Conservation (phyloP, 2,329 filamentous ascomycete genomes). For the Colletotrichum costaricense region DNA sequence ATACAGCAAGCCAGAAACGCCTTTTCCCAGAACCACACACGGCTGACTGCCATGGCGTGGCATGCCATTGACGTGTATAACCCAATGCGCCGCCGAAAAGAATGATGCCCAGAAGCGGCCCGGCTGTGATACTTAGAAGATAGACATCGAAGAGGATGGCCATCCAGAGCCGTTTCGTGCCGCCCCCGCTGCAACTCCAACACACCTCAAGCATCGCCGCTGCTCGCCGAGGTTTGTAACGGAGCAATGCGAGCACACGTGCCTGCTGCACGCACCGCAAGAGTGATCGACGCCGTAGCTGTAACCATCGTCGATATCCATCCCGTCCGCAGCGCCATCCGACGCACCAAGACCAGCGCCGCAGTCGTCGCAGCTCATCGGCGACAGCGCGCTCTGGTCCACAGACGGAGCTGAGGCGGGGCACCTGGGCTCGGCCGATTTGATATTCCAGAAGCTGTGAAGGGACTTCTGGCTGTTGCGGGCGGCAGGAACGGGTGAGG, state of each 20-base stretch:
- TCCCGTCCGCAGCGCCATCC: slow-evolving; percentile 41
- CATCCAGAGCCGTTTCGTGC: slow-evolving; percentile 35
- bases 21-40: slow-evolving; percentile 37
- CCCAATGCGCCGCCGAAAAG: not conserved
- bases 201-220: slow-evolving; percentile 64
- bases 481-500: slow-evolving; percentile 30
- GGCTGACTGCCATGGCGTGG: not conserved
- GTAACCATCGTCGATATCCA: slow-evolving; percentile 50
- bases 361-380: slow-evolving; percentile 66
- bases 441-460: slow-evolving; percentile 72
- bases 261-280: slow-evolving; percentile 64
- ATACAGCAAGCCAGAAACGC: not conserved
- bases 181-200: slow-evolving; percentile 47
- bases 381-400: slow-evolving; percentile 68
- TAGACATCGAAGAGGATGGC: slow-evolving; percentile 20
- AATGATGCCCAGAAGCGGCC: not conserved
- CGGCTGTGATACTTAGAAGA: not conserved
- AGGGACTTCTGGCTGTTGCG: slow-evolving; percentile 60
- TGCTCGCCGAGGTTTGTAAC: slow-evolving; percentile 67
- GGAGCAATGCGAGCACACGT: slow-evolving; percentile 70
- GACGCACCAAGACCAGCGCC: slow-evolving; percentile 45
- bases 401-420: slow-evolving; percentile 49
- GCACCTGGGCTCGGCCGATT: slow-evolving; percentile 47
- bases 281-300: slow-evolving; percentile 43
- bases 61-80: not conserved